A percentile compares a stretch with the other conserved stretches of the same genome.
Evolutionary conservation across 164 flowering plant species (phyloP).

Genomic region (Santalum album): DNA sequence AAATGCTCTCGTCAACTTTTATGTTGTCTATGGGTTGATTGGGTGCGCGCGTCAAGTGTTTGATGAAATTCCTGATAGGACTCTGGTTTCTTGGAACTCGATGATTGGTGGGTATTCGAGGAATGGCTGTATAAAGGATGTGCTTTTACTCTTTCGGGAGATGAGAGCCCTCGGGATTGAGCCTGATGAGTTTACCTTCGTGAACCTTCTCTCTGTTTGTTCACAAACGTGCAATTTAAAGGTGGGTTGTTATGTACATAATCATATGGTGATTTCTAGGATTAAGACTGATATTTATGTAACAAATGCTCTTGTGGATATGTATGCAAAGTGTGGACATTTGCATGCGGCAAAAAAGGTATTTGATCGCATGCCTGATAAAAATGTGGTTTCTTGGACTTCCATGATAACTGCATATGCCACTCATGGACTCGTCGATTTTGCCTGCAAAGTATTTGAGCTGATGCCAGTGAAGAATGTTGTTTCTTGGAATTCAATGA

Average conservation of each 20-base stretch:
- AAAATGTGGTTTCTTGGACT: constrained; percentile 51
- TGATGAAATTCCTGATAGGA: constrained; percentile 30
- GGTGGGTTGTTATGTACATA: constrained; percentile 34
- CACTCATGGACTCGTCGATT: constrained; percentile 24
- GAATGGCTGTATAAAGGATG: constrained; percentile 22
- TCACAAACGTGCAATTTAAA: constrained; percentile 21
- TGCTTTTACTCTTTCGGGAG: constrained; percentile 25
- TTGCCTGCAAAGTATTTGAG: constrained; percentile 28
- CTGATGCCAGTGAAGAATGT: constrained; percentile 38
- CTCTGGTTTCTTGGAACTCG: constrained; percentile 48
- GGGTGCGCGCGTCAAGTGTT: constrained; percentile 26
- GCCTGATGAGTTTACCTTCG: constrained; percentile 38
- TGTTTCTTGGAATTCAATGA: constrained; percentile 48
- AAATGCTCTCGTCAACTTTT: constrained; percentile 30
- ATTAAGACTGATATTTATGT: constrained; percentile 24
- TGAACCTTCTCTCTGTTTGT: constrained; percentile 39
- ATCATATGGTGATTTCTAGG: constrained; percentile 28
- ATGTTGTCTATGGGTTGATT: constrained; percentile 24
- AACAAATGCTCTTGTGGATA: constrained; percentile 39
- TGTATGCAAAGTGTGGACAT: constrained; percentile 45
- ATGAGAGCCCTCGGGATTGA: constrained; percentile 28
- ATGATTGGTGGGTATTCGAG: constrained; percentile 47
- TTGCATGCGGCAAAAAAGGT: constrained; percentile 20
- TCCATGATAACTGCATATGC: constrained; percentile 42
- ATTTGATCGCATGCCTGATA: constrained; percentile 28